phyloP scores from a whole-genome alignment of 768 basidiomycete species.

The Lactifluus rugatus region DNA sequence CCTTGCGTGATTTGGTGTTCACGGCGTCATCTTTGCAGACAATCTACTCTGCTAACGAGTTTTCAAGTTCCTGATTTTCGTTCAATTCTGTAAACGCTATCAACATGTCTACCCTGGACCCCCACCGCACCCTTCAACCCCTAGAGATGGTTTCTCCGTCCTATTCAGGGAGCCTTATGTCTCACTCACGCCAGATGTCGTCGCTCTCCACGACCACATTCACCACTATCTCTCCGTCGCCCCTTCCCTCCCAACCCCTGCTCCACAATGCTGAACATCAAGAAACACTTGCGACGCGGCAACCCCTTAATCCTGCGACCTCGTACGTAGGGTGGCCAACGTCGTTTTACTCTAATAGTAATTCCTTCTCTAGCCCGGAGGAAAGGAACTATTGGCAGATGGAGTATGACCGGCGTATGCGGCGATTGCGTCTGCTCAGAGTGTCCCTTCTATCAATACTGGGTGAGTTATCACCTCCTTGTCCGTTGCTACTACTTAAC shows the following conservation, averaged over 20 bases:
- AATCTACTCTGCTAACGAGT: not conserved
- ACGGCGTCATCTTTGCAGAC: not conserved
- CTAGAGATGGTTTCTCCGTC: not conserved
- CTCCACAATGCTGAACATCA: conserved; percentile 28
- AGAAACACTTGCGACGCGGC: conserved; percentile 30
- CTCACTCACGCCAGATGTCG: conserved; percentile 24
- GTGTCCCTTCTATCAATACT: conserved; percentile 28
- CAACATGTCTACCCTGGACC: conserved; percentile 13
- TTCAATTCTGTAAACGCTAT: not conserved
- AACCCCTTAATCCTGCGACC: conserved; percentile 37
- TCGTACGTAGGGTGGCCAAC: conserved; percentile 24
- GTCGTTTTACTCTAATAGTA: conserved; percentile 26
- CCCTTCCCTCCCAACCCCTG: conserved; percentile 26
- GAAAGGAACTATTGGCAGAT: conserved; percentile 25
- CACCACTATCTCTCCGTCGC: conserved; percentile 24
- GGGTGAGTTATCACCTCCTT: conserved; percentile 25
- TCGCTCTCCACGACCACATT: conserved; percentile 26
- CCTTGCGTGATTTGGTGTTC: not conserved
- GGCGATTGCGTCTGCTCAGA: conserved; percentile 26
- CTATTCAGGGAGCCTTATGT: not conserved
- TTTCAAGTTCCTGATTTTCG: not conserved
- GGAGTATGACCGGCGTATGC: conserved; percentile 26
- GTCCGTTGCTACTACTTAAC: not conserved
- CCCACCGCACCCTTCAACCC: not conserved
- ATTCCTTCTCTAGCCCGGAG: conserved; percentile 27